Base-by-base conservation (phyloP, 2,329 filamentous ascomycete genomes). In the Trichoderma simmonsii region DNA sequence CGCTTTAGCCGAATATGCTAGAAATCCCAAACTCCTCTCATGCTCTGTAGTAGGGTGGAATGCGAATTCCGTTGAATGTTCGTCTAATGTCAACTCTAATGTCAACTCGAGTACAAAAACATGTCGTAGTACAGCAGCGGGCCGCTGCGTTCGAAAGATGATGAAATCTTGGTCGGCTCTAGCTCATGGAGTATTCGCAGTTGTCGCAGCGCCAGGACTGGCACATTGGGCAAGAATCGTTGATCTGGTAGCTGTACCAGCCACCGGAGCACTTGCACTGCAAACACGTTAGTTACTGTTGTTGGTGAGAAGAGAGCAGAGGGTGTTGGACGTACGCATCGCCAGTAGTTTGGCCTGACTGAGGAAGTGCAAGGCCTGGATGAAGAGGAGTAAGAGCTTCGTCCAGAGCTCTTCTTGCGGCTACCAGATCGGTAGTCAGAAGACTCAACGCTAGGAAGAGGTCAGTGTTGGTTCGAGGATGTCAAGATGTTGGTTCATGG, bases 261-360 rank as follows among this genome's bases (percentile, higher is more conserved):
- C 75, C 75, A 30, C 54, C 61, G 21, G 39, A 32, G 72, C 75
- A 77, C 5, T 54, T 57, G 75, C 75, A 77, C 75, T 77, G 26
- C 15, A 43, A 30, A 4, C n/a, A 64, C n/a, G 68, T 73, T 32
- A 75, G 67, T 15, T 26, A 36, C n/a, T 6, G 9, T 26, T 24
- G 24, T 48, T 7, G 30, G 5, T 18, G 12, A 59, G 7, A 36
- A 4, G 4, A 12, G 7, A 12, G 30, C 2, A 7, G n/a, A n/a
- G 18, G 28, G 28, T 30, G 24, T 32, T 15, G 32, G n/a, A 70
- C 74, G 6, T 74, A 76, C 75, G 60, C 75, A 76, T 70, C 73
- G 72, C 75, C 71, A 72, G 43, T 62, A 48, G 28, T 43, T 24
- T 14, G 64, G 71, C 30, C 56, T 51, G n/a, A n/a, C 26, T 2